Conservation (phyloP, 305 asterid species). For the Andrographis paniculata region DNA sequence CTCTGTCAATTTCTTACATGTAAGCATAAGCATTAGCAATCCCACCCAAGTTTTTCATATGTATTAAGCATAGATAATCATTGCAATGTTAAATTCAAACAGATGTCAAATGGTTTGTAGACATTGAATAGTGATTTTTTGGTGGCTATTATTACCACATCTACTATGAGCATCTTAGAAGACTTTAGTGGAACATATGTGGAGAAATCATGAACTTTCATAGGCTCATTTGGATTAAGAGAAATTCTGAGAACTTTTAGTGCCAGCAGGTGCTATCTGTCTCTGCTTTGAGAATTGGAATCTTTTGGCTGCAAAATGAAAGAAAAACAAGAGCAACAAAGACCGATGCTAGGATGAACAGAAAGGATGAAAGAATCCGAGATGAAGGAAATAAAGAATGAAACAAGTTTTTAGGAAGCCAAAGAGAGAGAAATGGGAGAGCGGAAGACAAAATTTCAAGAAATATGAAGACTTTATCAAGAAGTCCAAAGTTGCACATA, state of each 20-base stretch:
- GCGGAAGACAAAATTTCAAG: not conserved
- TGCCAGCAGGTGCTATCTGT: not conserved
- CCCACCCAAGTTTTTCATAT: too few relatives aligned
- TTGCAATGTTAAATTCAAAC: too few relatives aligned
- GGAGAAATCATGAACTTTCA: not conserved
- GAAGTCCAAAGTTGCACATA: not conserved
- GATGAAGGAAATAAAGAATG: not conserved
- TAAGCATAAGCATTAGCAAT: too few relatives aligned
- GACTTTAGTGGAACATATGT: not conserved
- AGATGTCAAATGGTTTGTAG: too few relatives aligned
- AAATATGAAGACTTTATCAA: not conserved
- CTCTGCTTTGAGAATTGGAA: not conserved
- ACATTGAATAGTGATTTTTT: too few relatives aligned
- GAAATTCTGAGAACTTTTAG: not conserved
- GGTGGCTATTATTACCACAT: constrained; percentile 5
- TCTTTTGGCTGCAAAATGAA: not conserved
- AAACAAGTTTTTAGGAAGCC: not conserved
- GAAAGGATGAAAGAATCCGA: not conserved
- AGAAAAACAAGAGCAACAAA: not conserved
- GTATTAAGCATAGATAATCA: too few relatives aligned
- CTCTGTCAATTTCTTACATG: constrained; percentile 6
- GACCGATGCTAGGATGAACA: not conserved
- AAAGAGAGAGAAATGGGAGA: not conserved
- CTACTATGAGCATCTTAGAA: not conserved
- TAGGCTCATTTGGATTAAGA: not conserved